phyloP scores from a whole-genome alignment of 2,329 filamentous ascomycete species.

The Fusarium subtropicale region DNA sequence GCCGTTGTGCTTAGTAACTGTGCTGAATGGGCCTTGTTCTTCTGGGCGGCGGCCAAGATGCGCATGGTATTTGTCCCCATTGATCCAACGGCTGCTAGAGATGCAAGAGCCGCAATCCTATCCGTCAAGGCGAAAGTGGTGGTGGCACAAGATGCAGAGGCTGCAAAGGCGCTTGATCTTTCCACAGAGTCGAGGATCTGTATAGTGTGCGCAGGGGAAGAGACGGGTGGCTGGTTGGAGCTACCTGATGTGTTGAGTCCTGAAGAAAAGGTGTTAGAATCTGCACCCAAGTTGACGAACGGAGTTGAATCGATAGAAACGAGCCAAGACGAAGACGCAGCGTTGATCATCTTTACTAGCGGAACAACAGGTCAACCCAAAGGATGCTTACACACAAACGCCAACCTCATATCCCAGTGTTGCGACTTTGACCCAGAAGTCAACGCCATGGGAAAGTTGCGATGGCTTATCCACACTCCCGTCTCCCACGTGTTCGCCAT shows the following conservation, averaged over 20 bases:
- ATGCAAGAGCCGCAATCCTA: slow-evolving; percentile 42
- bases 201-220: slow-evolving; percentile 44
- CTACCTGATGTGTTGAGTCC: slow-evolving; percentile 24
- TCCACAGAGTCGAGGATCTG: slow-evolving; percentile 17
- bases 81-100: slow-evolving; percentile 47
- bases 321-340: slow-evolving; percentile 40
- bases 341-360: slow-evolving; percentile 61
- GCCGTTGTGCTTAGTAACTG: slow-evolving; percentile 52
- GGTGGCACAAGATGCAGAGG: slow-evolving; percentile 49
- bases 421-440: slow-evolving; percentile 53
- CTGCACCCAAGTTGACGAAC: neutral
- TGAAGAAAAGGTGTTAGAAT: neutral
- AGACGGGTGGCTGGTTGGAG: slow-evolving; percentile 38
- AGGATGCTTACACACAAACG: slow-evolving; percentile 57
- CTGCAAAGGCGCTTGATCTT: slow-evolving; percentile 36
- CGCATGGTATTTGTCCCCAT: slow-evolving; percentile 52
- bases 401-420: slow-evolving; percentile 55
- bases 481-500: slow-evolving; percentile 55
- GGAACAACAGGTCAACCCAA: slow-evolving; percentile 63
- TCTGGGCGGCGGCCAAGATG: slow-evolving; percentile 54
- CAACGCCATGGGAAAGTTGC: slow-evolving; percentile 45
- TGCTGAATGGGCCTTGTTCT: slow-evolving; percentile 54
- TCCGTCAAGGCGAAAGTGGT: slow-evolving; percentile 47
- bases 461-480: slow-evolving; percentile 55
- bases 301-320: neutral